A percentile compares a stretch with the other conserved stretches of the same genome.
These are phyloP conservation scores for Podospora pseudoanserina DNA, from an alignment of 495 filamentous ascomycete genomes.

Conservation along the genomic window DNA sequence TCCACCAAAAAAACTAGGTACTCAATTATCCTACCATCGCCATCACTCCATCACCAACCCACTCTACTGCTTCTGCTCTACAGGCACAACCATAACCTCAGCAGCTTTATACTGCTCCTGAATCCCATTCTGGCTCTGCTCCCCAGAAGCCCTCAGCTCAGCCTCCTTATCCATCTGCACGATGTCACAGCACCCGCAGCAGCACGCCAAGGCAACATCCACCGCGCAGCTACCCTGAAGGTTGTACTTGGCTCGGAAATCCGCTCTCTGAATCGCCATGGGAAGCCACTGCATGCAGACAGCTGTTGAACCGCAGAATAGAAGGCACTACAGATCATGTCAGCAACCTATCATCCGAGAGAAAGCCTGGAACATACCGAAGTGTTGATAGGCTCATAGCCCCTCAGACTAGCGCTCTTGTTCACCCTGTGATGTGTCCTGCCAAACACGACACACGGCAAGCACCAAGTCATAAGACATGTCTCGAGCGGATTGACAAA, in stretches of 20 bases:
- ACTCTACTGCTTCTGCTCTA: conserved; percentile 2
- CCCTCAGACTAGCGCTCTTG: conserved; percentile 36
- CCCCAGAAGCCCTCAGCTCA: neutral
- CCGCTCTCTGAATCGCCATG: conserved; percentile 40
- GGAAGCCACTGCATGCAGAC: conserved; percentile 37
- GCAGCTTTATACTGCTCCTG: conserved; percentile 1
- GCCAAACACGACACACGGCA: conserved; percentile 48
- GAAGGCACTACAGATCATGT: conserved; percentile 30
- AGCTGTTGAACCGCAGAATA: conserved; percentile 32
- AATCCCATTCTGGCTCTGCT: neutral
- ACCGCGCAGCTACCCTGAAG: conserved; percentile 39
- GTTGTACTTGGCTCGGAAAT: conserved; percentile 41
- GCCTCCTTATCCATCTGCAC: conserved; percentile 42
- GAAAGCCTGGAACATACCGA: conserved; percentile 26
- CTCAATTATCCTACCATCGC: neutral
- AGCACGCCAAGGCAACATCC: conserved; percentile 38
- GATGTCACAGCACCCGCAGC: conserved; percentile 43
- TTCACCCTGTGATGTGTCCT: conserved; percentile 44
- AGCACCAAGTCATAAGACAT: conserved; percentile 39
- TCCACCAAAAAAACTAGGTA: neutral
- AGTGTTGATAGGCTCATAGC: conserved; percentile 43
- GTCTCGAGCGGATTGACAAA: conserved; percentile 40
- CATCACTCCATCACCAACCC: neutral
- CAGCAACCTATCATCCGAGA: neutral
- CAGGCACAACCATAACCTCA: neutral